Evolutionary conservation across 2,329 filamentous ascomycete genomes (phyloP).

Genomic region (Ophiocordyceps sinensis): DNA sequence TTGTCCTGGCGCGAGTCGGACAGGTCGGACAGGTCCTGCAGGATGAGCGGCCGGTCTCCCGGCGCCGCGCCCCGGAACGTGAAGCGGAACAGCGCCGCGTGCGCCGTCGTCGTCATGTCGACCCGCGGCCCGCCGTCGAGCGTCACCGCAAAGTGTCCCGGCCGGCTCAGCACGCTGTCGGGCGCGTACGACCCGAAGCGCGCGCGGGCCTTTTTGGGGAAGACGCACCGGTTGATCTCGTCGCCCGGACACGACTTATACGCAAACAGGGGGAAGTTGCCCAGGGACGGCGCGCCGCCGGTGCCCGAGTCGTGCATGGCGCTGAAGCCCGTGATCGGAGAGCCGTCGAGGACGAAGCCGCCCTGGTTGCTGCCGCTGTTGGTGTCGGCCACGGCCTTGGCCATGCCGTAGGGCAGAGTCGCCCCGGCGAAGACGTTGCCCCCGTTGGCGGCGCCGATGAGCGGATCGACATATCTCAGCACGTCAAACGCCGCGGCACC

Average conservation of each 20-base stretch:
- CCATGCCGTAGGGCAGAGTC: slow-evolving; percentile 32
- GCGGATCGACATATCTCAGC: slow-evolving; percentile 18
- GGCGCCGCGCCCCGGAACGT: slow-evolving; percentile 34
- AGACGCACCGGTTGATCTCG: slow-evolving; percentile 47
- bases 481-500: slow-evolving; percentile 12
- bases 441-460: slow-evolving; percentile 17
- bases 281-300: slow-evolving; percentile 45
- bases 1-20: slow-evolving; percentile 44
- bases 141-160: slow-evolving; percentile 51
- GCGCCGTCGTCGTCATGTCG: slow-evolving; percentile 56
- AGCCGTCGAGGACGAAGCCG: slow-evolving; percentile 38
- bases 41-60: slow-evolving; percentile 37
- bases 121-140: slow-evolving; percentile 42
- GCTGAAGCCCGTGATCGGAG: slow-evolving; percentile 38
- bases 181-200: slow-evolving; percentile 30
- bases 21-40: slow-evolving; percentile 52
- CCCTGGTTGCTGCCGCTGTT: slow-evolving; percentile 34
- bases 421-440: slow-evolving; percentile 31
- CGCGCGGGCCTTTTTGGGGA: slow-evolving; percentile 30
- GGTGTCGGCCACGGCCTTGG: slow-evolving; percentile 40
- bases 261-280: slow-evolving; percentile 60
- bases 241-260: slow-evolving; percentile 47
- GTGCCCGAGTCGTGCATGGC: slow-evolving; percentile 45
- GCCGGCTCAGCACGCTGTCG: slow-evolving; percentile 37
- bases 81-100: slow-evolving; percentile 51